Evolutionary conservation across 2,329 filamentous ascomycete genomes (phyloP).

Genomic region (Aspergillus brasiliensis): DNA sequence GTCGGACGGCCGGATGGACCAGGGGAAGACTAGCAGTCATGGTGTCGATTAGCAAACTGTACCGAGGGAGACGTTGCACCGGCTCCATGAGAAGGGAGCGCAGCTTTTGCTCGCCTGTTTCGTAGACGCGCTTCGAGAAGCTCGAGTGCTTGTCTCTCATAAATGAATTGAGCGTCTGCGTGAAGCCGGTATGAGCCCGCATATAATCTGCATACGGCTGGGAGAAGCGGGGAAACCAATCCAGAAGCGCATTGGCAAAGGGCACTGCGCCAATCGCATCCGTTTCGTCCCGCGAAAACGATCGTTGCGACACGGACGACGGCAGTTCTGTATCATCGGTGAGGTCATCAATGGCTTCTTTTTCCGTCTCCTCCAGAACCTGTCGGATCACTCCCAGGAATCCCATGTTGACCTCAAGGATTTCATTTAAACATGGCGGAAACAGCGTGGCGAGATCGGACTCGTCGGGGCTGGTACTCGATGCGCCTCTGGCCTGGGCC

Average conservation of each 20-base stretch:
- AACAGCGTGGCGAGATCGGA: constrained; percentile 77
- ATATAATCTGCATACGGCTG: constrained; percentile 94
- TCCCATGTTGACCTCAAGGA: constrained; percentile 76
- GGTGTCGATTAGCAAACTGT: constrained; percentile 94
- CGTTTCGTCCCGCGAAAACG: constrained; percentile 51
- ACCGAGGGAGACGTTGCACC: constrained; percentile 88
- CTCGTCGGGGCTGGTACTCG: constrained; percentile 71
- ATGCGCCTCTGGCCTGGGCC: constrained; percentile 59
- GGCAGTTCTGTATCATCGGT: constrained; percentile 58
- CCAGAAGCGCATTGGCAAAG: constrained; percentile 78
- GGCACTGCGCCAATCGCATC: constrained; percentile 77
- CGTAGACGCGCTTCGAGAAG: constrained; percentile 76
- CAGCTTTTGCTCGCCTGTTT: constrained; percentile 85
- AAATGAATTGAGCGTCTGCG: constrained; percentile 75
- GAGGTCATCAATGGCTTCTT: constrained; percentile 75
- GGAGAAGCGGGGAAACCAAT: constrained; percentile 92
- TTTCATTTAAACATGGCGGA: constrained; percentile 75
- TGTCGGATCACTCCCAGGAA: constrained; percentile 77
- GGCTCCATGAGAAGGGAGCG: constrained; percentile 94
- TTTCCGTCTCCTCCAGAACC: constrained; percentile 80
- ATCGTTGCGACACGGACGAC: constrained; percentile 49
- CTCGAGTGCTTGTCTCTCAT: constrained; percentile 76
- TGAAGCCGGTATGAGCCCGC: constrained; percentile 82
- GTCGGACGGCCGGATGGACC: constrained; percentile 79
- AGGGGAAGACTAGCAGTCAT: constrained; percentile 85